These are phyloP conservation scores for Starmerella gropengiesseri DNA, from an alignment of 805 yeast genomes.

Conservation along the genomic window DNA sequence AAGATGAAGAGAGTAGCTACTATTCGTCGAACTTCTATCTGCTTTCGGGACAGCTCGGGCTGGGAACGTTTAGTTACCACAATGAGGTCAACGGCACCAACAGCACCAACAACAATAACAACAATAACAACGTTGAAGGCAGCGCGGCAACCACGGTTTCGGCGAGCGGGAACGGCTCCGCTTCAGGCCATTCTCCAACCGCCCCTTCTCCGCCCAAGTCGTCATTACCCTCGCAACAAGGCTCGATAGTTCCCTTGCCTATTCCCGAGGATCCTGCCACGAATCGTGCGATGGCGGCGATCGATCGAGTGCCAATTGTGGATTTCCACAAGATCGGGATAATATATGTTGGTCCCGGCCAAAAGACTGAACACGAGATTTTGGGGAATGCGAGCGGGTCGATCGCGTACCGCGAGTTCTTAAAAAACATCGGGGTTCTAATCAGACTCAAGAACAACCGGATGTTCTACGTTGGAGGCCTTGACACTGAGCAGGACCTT, in stretches of 20 bases:
- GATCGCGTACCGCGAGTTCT: slow-evolving; percentile 45
- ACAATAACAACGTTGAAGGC: too few relatives aligned
- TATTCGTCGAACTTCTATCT: slow-evolving; percentile 17
- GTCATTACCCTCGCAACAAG: neutral
- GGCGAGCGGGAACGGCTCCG: too few relatives aligned
- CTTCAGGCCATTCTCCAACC: too few relatives aligned
- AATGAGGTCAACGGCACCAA: neutral
- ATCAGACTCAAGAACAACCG: slow-evolving; percentile 47
- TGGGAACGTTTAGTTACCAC: slow-evolving; percentile 10
- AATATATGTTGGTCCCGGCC: slow-evolving; percentile 61
- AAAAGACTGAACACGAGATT: slow-evolving; percentile 51
- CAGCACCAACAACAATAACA: too few relatives aligned
- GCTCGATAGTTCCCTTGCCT: slow-evolving; percentile 28
- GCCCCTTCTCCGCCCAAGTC: too few relatives aligned
- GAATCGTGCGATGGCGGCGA: slow-evolving; percentile 44
- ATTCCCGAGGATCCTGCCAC: slow-evolving; percentile 40
- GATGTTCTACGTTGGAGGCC: slow-evolving; percentile 60
- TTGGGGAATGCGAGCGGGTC: slow-evolving; percentile 57
- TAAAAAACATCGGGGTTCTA: slow-evolving; percentile 48
- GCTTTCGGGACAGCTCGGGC: slow-evolving; percentile 15
- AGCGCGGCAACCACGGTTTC: too few relatives aligned
- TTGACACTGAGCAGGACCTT: slow-evolving; percentile 54
- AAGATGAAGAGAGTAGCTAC: slow-evolving; percentile 5
- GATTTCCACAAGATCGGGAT: slow-evolving; percentile 72
- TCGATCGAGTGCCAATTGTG: slow-evolving; percentile 69